Base-by-base conservation (phyloP, 371 early-diverging fungal genomes). In the Rhizopus delemar region DNA sequence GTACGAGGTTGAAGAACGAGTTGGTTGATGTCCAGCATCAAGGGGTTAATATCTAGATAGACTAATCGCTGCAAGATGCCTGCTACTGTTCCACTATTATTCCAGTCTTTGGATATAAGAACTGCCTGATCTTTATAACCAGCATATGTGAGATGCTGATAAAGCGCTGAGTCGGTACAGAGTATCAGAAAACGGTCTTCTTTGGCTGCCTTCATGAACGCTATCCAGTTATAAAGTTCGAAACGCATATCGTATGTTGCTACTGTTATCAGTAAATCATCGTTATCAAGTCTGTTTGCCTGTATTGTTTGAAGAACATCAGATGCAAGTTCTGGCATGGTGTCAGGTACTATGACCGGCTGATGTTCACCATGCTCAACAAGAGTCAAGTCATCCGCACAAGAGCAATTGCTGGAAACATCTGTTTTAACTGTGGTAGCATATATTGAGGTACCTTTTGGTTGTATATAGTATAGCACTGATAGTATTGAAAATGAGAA, bases 221-320 rank as follows among this genome's bases (percentile, higher is more conserved):
- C 28, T 1, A 66, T 66, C 67, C 67, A 66, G 22, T 66, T 66
- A 51, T 66, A 66, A 12, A 66, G 46, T 16, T 66, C 62, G 7
- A 39, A 12, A 58, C 67, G 15, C 46, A 51, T 59, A 3, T 50
- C 49, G 33, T 66, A 62, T 15, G 36, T 39, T 16, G 67, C 67
- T 11, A 62, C 31, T 11, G 59, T 66, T 4, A 62, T n/a, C 4
- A 64, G 3, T 0, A 66, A 1, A 3, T 28, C 46, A 11, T 28
- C 9, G 13, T 51, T 53, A 8, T 38, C 46, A 4, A 38, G 15
- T 8, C 32, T 43, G n/a, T 66, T 62, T 6, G 22, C 31, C 5
- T 50, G 8, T 0, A 66, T 29, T 46, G 58, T 66, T 5, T 66
- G 62, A 0, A 54, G 34, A 16, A 66, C 39, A 36, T 66, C 67